Evolutionary conservation across 306 rosid species (phyloP).

Genomic region (Erythrophleum fordii): DNA sequence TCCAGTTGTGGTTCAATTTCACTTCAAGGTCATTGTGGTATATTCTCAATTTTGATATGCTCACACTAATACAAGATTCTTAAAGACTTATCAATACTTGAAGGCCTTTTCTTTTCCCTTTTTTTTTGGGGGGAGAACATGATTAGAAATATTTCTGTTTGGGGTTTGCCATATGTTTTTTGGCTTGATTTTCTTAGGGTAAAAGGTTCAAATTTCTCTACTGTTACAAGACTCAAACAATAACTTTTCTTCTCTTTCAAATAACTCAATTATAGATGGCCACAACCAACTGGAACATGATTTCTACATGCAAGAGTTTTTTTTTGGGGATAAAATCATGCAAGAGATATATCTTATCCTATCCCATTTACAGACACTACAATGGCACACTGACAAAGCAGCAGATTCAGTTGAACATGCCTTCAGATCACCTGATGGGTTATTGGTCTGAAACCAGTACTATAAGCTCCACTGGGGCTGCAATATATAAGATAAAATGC

Average conservation of each 20-base stretch:
- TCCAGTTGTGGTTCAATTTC: neutral
- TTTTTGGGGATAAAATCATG: neutral
- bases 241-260: constrained; percentile 10
- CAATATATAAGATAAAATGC: constrained; percentile 40
- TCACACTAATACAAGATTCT: constrained; percentile 12
- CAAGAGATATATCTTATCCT: constrained; percentile 4
- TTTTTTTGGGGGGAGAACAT: neutral
- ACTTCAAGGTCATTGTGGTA: constrained; percentile 12
- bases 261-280: constrained; percentile 29
- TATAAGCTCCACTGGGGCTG: constrained; percentile 97
- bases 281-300: constrained; percentile 27
- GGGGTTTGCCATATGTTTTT: constrained; percentile 9
- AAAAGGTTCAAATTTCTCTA: constrained; percentile 9
- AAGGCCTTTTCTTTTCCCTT: constrained; percentile 2
- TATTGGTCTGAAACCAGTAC: constrained; percentile 95
- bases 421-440: constrained; percentile 96
- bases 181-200: constrained; percentile 15
- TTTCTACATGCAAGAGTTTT: constrained; percentile 16
- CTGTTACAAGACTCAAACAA: constrained; percentile 17
- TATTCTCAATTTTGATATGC: constrained; percentile 18
- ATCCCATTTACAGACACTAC: constrained; percentile 25
- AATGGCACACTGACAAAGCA: constrained; percentile 18
- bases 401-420: constrained; percentile 47
- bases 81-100: constrained; percentile 18
- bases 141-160: constrained; percentile 11